Evolutionary conservation across 495 filamentous ascomycete genomes (phyloP).

Genomic region (Neurospora tetraspora): DNA sequence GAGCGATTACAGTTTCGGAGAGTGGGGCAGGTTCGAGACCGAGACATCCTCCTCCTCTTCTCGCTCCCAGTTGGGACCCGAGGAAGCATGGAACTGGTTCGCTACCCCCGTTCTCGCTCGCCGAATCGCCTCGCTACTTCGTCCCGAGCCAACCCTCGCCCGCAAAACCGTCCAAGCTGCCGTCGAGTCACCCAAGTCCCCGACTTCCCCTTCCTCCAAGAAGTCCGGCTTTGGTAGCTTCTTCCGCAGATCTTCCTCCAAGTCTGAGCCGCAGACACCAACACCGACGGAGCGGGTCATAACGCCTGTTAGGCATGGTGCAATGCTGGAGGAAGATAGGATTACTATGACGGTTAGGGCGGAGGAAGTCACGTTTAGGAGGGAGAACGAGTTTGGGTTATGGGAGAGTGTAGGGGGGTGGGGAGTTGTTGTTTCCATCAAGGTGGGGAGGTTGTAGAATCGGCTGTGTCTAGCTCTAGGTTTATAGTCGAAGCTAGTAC

Average conservation of each 20-base stretch:
- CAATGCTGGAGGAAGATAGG: conserved; percentile 3
- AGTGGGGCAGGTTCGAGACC: background rate
- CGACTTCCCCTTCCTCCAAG: background rate
- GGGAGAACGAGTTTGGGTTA: conserved; percentile 43
- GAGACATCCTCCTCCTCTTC: background rate
- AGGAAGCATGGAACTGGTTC: background rate
- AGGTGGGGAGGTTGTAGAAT: background rate
- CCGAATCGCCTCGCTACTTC: background rate
- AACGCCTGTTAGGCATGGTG: background rate
- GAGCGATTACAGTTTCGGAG: background rate
- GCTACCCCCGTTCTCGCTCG: background rate
- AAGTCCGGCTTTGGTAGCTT: background rate
- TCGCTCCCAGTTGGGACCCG: background rate
- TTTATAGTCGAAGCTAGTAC: too few species aligned
- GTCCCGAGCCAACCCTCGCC: background rate
- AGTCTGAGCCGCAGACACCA: background rate
- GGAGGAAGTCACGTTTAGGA: conserved; percentile 42
- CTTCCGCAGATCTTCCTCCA: background rate
- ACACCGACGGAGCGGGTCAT: background rate
- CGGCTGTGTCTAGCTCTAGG: too few species aligned
- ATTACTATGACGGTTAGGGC: conserved; percentile 33
- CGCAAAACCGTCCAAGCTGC: background rate
- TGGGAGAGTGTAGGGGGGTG: conserved; percentile 41
- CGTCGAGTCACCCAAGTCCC: background rate
- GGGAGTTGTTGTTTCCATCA: conserved; percentile 35